Percentiles rank a stretch among this genome's conserved stretches.
phyloP scores from a whole-genome alignment of 1,284 basidiomycete genomes.

The Puccinia brachypodii region DNA sequence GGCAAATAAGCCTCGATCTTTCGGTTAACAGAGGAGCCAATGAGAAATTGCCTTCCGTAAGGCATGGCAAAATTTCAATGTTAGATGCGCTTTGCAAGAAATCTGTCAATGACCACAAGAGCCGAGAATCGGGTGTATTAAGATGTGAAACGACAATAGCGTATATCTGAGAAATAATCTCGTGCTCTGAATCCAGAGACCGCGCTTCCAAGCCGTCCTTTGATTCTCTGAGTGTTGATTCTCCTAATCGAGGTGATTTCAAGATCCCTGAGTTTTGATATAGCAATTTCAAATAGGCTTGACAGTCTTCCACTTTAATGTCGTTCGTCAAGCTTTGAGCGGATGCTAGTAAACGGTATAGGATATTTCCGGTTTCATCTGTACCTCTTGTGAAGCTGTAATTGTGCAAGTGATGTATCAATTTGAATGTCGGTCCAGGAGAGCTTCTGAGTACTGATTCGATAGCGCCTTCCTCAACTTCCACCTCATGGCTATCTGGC shows the following conservation, averaged over 20 bases:
- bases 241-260: slow-evolving; percentile 35
- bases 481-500: slow-evolving; percentile 24
- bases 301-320: slow-evolving; percentile 19
- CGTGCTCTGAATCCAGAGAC: slow-evolving; percentile 5
- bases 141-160: slow-evolving; percentile 29
- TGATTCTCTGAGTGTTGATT: background rate
- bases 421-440: slow-evolving; percentile 24
- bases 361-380: slow-evolving; percentile 23
- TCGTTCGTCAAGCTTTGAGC: slow-evolving; percentile 19
- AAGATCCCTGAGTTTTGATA: slow-evolving; percentile 41
- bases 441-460: slow-evolving; percentile 11
- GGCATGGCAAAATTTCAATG: background rate
- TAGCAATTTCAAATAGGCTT: slow-evolving; percentile 38
- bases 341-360: slow-evolving; percentile 29
- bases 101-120: slow-evolving; percentile 27
- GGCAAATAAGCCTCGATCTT: slow-evolving; percentile 8
- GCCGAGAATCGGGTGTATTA: slow-evolving; percentile 25
- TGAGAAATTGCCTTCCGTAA: background rate
- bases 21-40: slow-evolving; percentile 4
- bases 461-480: background rate
- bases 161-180: slow-evolving; percentile 30
- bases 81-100: slow-evolving; percentile 27
- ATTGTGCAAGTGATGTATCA: slow-evolving; percentile 34
- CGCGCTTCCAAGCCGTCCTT: background rate
- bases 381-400: background rate